Evolutionary conservation across 768 basidiomycete genomes (phyloP).

Genomic region (Lactarius deliciosus): DNA sequence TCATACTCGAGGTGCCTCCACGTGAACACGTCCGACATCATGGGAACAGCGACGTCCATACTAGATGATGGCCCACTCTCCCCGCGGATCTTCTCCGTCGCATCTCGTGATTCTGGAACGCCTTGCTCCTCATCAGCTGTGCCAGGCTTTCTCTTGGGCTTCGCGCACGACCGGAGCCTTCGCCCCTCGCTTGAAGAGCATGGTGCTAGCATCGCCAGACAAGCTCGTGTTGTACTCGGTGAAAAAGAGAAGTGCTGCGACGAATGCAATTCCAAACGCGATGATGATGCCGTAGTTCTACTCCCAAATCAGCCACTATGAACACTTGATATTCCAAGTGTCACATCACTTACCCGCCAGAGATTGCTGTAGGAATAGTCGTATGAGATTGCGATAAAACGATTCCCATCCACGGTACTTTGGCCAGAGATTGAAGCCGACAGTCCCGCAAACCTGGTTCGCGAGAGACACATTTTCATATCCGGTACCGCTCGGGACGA

Average conservation of each 20-base stretch:
- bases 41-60: conserved; percentile 23
- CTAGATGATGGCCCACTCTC: conserved; percentile 22
- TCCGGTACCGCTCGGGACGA: conserved; percentile 62
- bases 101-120: neutral
- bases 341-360: conserved; percentile 43
- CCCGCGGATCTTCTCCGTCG: conserved; percentile 6
- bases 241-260: conserved; percentile 53
- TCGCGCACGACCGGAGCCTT: conserved; percentile 31
- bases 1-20: conserved; percentile 74
- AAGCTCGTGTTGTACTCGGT: conserved; percentile 52
- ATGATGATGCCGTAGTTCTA: conserved; percentile 70
- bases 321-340: neutral
- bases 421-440: conserved; percentile 65
- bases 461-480: conserved; percentile 53
- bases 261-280: conserved; percentile 62
- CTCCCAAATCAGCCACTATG: neutral
- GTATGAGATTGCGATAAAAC: conserved; percentile 50
- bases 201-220: conserved; percentile 42
- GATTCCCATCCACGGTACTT: conserved; percentile 56
- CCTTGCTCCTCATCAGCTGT: conserved; percentile 36
- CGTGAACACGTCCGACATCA: conserved; percentile 64
- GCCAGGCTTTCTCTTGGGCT: conserved; percentile 17
- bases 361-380: conserved; percentile 47
- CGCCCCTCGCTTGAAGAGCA: conserved; percentile 66
- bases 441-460: conserved; percentile 77